Evolutionary conservation across 2,329 filamentous ascomycete genomes (phyloP), one percentile per base, ranked within the genome.

Genomic region (Xylariaceae sp.): DNA sequence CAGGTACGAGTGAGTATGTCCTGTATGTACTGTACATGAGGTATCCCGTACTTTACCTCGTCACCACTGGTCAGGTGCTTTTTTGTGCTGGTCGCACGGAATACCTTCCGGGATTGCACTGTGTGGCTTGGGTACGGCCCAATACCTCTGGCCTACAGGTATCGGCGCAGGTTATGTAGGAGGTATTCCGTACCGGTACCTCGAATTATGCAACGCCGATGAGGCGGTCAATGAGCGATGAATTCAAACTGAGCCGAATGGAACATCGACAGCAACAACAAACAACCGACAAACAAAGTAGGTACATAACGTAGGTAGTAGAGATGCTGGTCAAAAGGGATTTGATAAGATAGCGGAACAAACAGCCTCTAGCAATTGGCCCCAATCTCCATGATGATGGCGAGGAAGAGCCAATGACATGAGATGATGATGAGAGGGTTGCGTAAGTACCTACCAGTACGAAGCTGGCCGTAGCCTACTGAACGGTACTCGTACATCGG

Each of bases 371-470:
- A 30, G 30, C 41, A 53, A 23, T 57, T 30, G 23, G 51, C 30
- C 41, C n/a, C 41, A 45, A 45, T 44, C 5, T 30, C 8, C 4
- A 37, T 55, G 45, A 15, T 47, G 44, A 44, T 5, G 60, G 53
- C 48, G 44, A 51, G 54, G 51, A 49, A 52, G 53, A 51, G 58
- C 41, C 56, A 50, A 57, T 58, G 35, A 49, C 44, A 41, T 7
- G 34, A 44, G 45, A 30, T 53, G 44, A 56, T 61, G 61, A 61
- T 55, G 58, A 56, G 58, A 63, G 61, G 51, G 8, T 59, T 58
- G 56, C 61, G 58, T 60, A 45, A 45, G 41, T 9, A 41, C 13
- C 9, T 41, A 41, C 37, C 37, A 2, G 23, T 41, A 41, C 37
- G 5, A 30, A 30, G 23, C 4, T 5, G 23, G 4, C 23, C 23